phyloP scores from a whole-genome alignment of 768 basidiomycete species.

The Epithele typhae region DNA sequence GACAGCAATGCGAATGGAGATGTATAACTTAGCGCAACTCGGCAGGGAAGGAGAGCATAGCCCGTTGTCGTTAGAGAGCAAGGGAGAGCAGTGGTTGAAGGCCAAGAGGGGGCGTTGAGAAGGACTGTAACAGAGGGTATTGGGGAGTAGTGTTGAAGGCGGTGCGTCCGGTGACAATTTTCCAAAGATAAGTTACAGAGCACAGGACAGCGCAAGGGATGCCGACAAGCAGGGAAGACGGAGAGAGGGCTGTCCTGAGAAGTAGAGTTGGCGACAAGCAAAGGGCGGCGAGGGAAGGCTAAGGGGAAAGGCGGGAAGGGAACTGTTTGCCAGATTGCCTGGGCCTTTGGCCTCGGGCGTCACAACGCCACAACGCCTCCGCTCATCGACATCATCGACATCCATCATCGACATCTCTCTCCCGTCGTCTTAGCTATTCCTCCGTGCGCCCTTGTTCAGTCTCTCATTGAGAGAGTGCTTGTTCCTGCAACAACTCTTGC shows the following conservation, averaged over 20 bases:
- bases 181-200: slow-evolving; percentile 2
- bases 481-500: too few relatives aligned
- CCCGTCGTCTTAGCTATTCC: too few relatives aligned
- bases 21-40: slow-evolving; percentile 10
- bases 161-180: slow-evolving; percentile 7
- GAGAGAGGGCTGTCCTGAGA: too few relatives aligned
- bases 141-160: slow-evolving; percentile 1
- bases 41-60: background rate
- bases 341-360: slow-evolving; percentile 1
- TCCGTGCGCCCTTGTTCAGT: too few relatives aligned
- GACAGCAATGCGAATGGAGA: background rate
- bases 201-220: background rate
- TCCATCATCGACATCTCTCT: background rate
- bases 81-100: too few relatives aligned
- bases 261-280: background rate
- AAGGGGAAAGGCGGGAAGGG: background rate
- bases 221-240: background rate
- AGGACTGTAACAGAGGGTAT: background rate
- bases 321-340: slow-evolving; percentile 2
- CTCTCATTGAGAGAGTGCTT: too few relatives aligned
- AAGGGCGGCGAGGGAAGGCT: slow-evolving; percentile 1
- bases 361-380: slow-evolving; percentile 11
- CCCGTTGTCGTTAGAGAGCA: too few relatives aligned
- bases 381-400: background rate
- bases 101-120: too few relatives aligned